Evolutionary conservation across 1,284 basidiomycete genomes (phyloP), one percentile per base, ranked within the genome.

Genomic region (Fomitopsis palustris): DNA sequence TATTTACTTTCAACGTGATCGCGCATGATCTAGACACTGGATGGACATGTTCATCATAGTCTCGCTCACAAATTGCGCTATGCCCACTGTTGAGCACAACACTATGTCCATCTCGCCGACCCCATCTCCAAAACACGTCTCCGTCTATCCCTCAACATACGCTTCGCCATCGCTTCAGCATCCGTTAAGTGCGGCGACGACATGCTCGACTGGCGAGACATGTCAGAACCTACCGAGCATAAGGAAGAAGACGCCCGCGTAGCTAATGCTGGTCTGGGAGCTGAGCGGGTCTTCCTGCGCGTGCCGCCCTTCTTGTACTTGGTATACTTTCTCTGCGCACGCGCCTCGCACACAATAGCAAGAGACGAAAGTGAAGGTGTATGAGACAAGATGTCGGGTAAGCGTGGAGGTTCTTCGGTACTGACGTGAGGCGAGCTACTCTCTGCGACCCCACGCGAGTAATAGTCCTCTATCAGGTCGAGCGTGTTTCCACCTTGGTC

Each of bases 121-220:
- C 53, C 53, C 63, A 65, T 65, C 49, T 65, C 66, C 63, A 65
- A 59, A 8, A 68, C 57, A 37, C 61, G 72, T 60, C 65, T 65
- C 31, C 74, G 68, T 54, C 78, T 66, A 55, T 76, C 75, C 55
- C 72, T 63, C 54, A 79, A 61, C 39, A 74, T 70, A 31, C 64
- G 66, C 58, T 68, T 70, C 45, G 77, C 77, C 14, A 70, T 73
- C 35, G 70, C 62, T 37, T 79, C 78, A 29, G 70, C 70, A 52
- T 69, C 68, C 7, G 74, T 72, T 45, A 74, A 59, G 29, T 58
- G 59, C 23, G 64, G 70, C 37, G 73, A 58, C 57, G 51, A 27
- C 45, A 57, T 45, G 56, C 61, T 70, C 4, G 67, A 69, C 29
- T 61, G 53, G 19, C 71, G 65, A 23, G 73, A 72, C 69, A 73